Evolutionary conservation across 1,139 yeast species (phyloP).

Genomic region (Blastobotrys indianensis): DNA sequence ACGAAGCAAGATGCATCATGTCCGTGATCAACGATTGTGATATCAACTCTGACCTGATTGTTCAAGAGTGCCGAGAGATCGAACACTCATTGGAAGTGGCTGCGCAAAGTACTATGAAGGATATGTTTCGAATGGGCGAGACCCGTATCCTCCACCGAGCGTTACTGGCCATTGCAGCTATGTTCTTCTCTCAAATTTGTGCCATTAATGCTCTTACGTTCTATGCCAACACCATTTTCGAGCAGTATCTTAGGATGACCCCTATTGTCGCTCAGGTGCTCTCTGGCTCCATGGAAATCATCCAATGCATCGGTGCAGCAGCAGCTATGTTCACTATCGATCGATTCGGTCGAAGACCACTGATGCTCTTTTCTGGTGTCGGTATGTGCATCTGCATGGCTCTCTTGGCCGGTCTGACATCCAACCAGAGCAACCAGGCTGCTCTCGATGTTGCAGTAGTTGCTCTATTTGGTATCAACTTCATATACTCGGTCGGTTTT

Average conservation of each 20-base stretch:
- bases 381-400: conserved; percentile 23
- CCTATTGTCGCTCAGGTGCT: conserved; percentile 36
- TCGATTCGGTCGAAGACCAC: conserved; percentile 18
- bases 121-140: conserved; percentile 34
- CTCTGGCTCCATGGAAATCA: conserved; percentile 41
- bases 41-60: conserved; percentile 33
- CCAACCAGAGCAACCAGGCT: conserved; percentile 16
- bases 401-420: conserved; percentile 22
- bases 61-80: conserved; percentile 25
- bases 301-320: conserved; percentile 23
- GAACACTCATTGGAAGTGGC: conserved; percentile 19
- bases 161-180: conserved; percentile 43
- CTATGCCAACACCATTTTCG: conserved; percentile 38
- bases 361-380: conserved; percentile 17
- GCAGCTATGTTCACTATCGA: conserved; percentile 20
- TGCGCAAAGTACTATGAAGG: conserved; percentile 16
- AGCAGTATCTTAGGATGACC: conserved; percentile 37
- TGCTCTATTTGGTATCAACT: conserved; percentile 21
- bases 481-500: conserved; percentile 22
- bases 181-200: conserved; percentile 62
- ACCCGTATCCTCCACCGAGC: conserved; percentile 45
- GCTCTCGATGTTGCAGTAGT: conserved; percentile 22
- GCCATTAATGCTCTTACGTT: conserved; percentile 58
- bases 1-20: conserved; percentile 46
- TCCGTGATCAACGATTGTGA: conserved; percentile 32